Base-by-base conservation (phyloP, 2,329 filamentous ascomycete genomes). In the Harringtonia aguacate region DNA sequence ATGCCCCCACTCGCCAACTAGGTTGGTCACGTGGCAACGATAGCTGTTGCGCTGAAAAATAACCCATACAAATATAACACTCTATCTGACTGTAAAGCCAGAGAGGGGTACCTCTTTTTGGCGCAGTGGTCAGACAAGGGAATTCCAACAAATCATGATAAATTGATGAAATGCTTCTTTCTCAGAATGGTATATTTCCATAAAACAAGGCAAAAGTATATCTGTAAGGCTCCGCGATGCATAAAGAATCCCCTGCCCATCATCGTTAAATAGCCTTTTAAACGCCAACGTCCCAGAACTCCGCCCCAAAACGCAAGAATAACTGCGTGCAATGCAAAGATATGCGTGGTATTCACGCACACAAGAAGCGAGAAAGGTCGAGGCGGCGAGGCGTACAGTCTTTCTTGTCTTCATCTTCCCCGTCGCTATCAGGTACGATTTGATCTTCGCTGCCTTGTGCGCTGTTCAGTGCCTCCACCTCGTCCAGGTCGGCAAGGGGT, bases 381-480 rank as follows among this genome's bases (percentile, higher is more conserved):
- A 75, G 54, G 34, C 61, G 65, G 39, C 50, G 36, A 1, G 27
- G 10, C 6, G 17, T 14, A 8, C 18, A 4, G 6, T 12, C 18
- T 15, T 58, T 50, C 2, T 53, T 52, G 8, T 49, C 30, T 31
- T 69, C 67, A 17, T 63, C 62, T 44, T 72, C 70, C 17, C 53
- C 68, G 46, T 72, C 70, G 48, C 72, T 75, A 54, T 72, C 72
- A 22, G 69, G 68, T 14, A 72, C 58, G 48, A 79, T 68, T 44
- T 74, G 65, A 45, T 79, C 75, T 54, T 79, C 75, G 52, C 75
- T 79, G 14, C 75, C 75, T 7, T 60, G 49, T 12, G 61, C 47
- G 42, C 53, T 55, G 51, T 75, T 72, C 35, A 77, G 55, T 2
- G 70, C 68, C 51, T 70, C 70, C 4, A 77, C 63, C 51, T 78